These are phyloP conservation scores for Larix sibirica DNA, from an alignment of 83 land plant genomes.

Conservation along the genomic window DNA sequence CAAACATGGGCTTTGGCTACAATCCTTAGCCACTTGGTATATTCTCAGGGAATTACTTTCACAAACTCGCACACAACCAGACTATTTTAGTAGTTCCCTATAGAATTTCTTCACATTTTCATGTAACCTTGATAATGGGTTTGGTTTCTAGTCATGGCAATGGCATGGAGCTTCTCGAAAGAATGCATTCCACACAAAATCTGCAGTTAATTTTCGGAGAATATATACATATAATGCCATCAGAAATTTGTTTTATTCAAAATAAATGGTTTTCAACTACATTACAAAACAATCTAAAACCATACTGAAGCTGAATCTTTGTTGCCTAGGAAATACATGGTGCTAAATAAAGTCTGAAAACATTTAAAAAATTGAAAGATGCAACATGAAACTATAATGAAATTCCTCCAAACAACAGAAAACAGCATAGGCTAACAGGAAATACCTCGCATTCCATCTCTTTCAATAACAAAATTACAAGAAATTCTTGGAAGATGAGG, in stretches of 20 bases:
- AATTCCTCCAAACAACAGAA: background rate
- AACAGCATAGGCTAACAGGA: background rate
- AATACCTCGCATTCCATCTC: constrained; percentile 59
- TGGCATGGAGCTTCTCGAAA: background rate
- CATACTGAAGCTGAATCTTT: background rate
- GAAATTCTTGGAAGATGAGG: constrained; percentile 66
- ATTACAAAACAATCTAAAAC: background rate
- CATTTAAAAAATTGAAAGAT: background rate
- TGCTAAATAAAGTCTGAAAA: background rate
- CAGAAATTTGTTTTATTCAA: background rate
- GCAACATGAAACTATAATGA: background rate
- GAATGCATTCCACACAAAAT: background rate
- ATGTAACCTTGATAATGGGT: background rate
- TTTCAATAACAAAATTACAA: constrained; percentile 59
- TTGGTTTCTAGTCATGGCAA: background rate
- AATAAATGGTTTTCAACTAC: background rate
- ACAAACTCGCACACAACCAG: background rate
- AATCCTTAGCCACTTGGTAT: background rate
- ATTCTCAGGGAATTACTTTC: background rate
- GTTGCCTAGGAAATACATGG: background rate
- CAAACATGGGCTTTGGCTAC: background rate
- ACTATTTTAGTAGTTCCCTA: background rate
- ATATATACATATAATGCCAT: background rate
- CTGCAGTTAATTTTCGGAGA: background rate
- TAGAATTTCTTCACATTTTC: background rate